Percentiles rank a stretch among this genome's conserved stretches.
These are phyloP conservation scores for Microglena sp. DNA, from an alignment of 139 green algal species.

Conservation along the genomic window DNA sequence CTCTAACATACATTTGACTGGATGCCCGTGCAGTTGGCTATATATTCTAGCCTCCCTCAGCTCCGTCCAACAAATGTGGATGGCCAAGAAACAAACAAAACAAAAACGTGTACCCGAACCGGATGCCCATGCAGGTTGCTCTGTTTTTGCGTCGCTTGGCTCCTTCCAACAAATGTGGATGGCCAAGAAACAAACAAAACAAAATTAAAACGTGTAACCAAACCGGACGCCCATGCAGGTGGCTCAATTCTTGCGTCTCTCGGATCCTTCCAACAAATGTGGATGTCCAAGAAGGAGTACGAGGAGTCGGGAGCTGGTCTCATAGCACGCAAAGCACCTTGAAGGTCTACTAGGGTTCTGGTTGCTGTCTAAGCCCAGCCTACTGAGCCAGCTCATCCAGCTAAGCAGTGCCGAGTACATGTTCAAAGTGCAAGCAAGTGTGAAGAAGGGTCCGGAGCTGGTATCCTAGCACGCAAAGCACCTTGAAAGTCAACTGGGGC, in stretches of 20 bases:
- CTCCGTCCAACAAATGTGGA: too few relatives aligned
- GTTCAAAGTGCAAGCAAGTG: neutral
- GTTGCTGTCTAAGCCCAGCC: too few relatives aligned
- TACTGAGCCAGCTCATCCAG: too few relatives aligned
- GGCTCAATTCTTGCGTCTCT: slow-evolving; percentile 89
- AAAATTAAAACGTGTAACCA: neutral
- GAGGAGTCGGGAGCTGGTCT: slow-evolving; percentile 80
- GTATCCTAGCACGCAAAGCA: neutral
- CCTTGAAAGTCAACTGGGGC: neutral
- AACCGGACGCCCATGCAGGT: slow-evolving; percentile 29
- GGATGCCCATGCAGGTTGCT: neutral
- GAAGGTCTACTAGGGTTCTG: too few relatives aligned
- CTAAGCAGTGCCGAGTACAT: neutral
- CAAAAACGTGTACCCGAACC: neutral
- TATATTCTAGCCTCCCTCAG: too few relatives aligned
- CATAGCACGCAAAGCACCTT: slow-evolving; percentile 82
- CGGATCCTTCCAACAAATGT: slow-evolving; percentile 96
- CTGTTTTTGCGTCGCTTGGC: slow-evolving; percentile 85
- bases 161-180: slow-evolving; percentile 98
- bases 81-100: too few relatives aligned
- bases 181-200: slow-evolving; percentile 47
- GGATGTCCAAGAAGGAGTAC: slow-evolving; percentile 89
- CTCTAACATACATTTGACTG: too few relatives aligned
- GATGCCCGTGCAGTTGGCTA: neutral
- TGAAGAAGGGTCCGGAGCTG: neutral